Evolutionary conservation across 805 yeast species (phyloP).

Genomic region (Torulaspora indica): DNA sequence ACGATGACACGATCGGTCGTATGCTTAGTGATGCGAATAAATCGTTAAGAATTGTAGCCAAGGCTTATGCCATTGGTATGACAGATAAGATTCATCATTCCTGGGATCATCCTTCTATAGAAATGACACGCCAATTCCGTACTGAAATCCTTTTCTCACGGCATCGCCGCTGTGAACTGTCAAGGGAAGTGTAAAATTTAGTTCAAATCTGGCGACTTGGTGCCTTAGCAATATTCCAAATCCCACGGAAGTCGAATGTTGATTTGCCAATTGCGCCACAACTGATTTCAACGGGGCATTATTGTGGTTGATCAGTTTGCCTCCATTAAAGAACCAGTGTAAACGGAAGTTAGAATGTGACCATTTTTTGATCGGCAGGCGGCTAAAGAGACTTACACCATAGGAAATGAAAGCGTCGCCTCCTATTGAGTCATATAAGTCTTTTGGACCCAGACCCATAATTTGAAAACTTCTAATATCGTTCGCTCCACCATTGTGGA

Average conservation of each 20-base stretch:
- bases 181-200: conserved; percentile 60
- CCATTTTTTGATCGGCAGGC: conserved; percentile 49
- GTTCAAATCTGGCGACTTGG: conserved; percentile 63
- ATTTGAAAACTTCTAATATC: conserved; percentile 65
- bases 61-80: no score
- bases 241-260: conserved; percentile 53
- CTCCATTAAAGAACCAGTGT: conserved; percentile 63
- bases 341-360: conserved; percentile 50
- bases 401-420: conserved; percentile 57
- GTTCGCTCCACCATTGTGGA: conserved; percentile 75
- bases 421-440: conserved; percentile 54
- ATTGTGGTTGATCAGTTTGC: conserved; percentile 46
- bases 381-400: conserved; percentile 55
- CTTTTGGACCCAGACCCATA: conserved; percentile 64
- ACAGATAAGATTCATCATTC: background rate
- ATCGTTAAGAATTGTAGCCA: no score
- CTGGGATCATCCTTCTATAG: conserved; percentile 35
- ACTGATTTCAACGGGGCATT: conserved; percentile 19
- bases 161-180: conserved; percentile 47
- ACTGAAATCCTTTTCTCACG: conserved; percentile 60
- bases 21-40: background rate
- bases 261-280: conserved; percentile 30
- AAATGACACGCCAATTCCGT: conserved; percentile 59
- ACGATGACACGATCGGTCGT: background rate
- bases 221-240: conserved; percentile 57